A percentile compares a stretch with the other conserved stretches of the same genome.
phyloP scores from a whole-genome alignment of 2,329 filamentous ascomycete genomes.

The Proliferodiscus dingleyae region DNA sequence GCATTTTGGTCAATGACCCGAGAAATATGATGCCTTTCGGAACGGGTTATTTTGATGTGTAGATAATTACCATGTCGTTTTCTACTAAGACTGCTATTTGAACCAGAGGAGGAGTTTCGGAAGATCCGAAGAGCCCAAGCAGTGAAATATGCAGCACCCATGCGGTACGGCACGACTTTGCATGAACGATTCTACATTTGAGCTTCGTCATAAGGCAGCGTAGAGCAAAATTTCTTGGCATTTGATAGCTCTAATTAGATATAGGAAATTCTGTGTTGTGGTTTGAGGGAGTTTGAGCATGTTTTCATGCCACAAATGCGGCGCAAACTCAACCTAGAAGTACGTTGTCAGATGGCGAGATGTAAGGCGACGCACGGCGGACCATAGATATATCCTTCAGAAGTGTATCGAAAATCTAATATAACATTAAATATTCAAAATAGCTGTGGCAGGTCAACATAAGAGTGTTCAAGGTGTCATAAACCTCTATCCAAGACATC shows the following conservation, averaged over 20 bases:
- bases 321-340: not conserved
- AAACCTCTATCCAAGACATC: no score
- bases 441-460: no score
- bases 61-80: not conserved
- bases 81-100: not conserved
- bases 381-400: not conserved
- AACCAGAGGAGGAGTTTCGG: no score
- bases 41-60: not conserved
- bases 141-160: not conserved
- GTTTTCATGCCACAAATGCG: slow-evolving; percentile 1
- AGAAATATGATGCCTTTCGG: not conserved
- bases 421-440: no score
- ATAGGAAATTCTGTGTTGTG: not conserved
- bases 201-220: not conserved
- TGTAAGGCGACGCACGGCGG: not conserved
- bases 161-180: not conserved
- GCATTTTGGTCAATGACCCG: slow-evolving; percentile 17
- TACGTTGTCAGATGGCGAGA: no score
- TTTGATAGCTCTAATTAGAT: not conserved
- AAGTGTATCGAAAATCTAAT: no score
- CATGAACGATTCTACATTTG: no score
- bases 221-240: slow-evolving; percentile 3
- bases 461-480: no score
- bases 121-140: not conserved
- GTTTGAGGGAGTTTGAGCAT: slow-evolving; percentile 8